Evolutionary conservation across 2,329 filamentous ascomycete species (phyloP), one percentile per base, ranked within the genome.

Genomic region (Verticillium albo-atrum): DNA sequence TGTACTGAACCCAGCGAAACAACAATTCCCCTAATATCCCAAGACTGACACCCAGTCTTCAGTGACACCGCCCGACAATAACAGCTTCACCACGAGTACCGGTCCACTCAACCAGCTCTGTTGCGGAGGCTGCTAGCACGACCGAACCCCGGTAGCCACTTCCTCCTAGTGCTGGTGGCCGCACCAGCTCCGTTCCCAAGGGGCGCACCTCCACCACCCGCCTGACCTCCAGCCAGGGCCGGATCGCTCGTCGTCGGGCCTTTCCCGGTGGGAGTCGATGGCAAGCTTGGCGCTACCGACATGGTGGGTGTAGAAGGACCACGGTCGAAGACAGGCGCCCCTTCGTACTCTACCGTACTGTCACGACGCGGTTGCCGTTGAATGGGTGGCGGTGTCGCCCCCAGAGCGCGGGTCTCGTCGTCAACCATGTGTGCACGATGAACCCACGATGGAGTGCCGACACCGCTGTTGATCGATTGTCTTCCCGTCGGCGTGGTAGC

Each of bases 371-470:
- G 72, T 56, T 78, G 81, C 17, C 82, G 75, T 73, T 79, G 70
- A 56, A 86, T 86, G 2, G 83, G 83, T 4, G 83, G 83, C 3
- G 83, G 83, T 7, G 83, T 86, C 0, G 81, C 79, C 30, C 82
- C 78, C 4, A 55, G 54, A 4, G 30, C 54, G n/a, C 54, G 54
- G 1, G 73, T 68, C 4, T 75, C 68, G 10, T 82, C 79, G 4
- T 81, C 78, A 1, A 78, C 77, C 0, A 64, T 60, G 3, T 72
- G 69, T 15, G 64, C 69, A 17, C 76, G 70, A 57, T 70, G 72
- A 6, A 70, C 70, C 74, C 72, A 79, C 9, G 72, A 78, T 9
- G 72, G 78, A 35, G 75, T 66, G 6, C 77, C 78, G 56, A 77
- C 74, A 0, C 65, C 57, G 47, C 30, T 42, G 32, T 37, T 34